These are phyloP conservation scores for Sistotremastrum suecicum DNA, from an alignment of 768 basidiomycete genomes.

Conservation along the genomic window DNA sequence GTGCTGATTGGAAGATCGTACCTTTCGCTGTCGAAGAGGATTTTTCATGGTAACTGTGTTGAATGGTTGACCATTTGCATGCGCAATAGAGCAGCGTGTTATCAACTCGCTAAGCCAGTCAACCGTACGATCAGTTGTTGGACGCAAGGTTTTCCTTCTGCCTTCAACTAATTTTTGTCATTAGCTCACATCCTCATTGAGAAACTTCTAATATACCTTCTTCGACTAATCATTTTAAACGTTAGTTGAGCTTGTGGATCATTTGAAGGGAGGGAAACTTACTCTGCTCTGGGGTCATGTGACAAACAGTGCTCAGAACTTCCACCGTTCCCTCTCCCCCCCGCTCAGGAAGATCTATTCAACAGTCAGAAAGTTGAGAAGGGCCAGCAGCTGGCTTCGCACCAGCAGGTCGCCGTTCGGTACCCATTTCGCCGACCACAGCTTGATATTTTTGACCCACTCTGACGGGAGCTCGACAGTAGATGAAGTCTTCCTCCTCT, in stretches of 20 bases:
- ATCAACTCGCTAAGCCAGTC: constrained; percentile 74
- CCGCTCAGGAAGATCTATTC: constrained; percentile 27
- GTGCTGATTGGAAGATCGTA: constrained; percentile 13
- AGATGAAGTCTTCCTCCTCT: constrained; percentile 97
- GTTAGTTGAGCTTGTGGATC: constrained; percentile 10
- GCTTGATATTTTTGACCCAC: constrained; percentile 81
- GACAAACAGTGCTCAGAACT: constrained; percentile 48
- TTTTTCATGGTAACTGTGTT: constrained; percentile 51
- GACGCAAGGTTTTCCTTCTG: constrained; percentile 41
- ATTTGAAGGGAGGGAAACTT: constrained; percentile 14
- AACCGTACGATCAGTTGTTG: constrained; percentile 43
- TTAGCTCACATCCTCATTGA: background rate
- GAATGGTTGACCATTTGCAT: constrained; percentile 39
- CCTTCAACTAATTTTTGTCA: constrained; percentile 40
- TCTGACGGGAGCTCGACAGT: constrained; percentile 86
- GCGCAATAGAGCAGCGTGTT: constrained; percentile 57
- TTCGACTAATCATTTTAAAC: background rate
- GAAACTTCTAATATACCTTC: background rate
- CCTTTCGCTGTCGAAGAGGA: constrained; percentile 48
- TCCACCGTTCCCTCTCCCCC: constrained; percentile 64
- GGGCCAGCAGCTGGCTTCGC: constrained; percentile 13
- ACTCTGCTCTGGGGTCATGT: constrained; percentile 57
- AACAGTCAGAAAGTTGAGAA: background rate
- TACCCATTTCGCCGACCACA: constrained; percentile 22
- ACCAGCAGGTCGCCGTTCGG: too few species aligned